Base-by-base conservation (phyloP, 2,329 filamentous ascomycete genomes). In the Pseudogymnoascus sp. region DNA sequence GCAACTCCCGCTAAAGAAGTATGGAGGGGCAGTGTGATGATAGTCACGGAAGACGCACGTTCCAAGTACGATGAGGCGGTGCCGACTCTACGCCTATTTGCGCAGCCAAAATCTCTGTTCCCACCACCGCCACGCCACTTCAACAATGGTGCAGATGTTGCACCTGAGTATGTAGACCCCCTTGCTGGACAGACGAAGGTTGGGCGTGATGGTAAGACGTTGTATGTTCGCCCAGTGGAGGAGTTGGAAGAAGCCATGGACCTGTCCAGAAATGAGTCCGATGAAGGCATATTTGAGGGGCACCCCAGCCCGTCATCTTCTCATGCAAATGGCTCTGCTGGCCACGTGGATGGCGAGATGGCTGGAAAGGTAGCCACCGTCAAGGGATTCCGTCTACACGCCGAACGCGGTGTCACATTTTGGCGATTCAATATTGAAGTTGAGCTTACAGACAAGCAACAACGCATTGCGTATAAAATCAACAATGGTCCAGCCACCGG, bases 351-450 rank as follows among this genome's bases (percentile, higher is more conserved):
- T 70, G 93, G 93, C 14, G 93, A 98, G 74, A 90, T 86, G 69
- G 78, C 86, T 4, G 89, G 88, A 59, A 90, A 91, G 73, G 92
- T 90, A 73, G 91, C 89, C 70, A 93, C 97, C 70, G 85, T 97
- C 5, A 82, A 86, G 65, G 95, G 90, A 1, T 86, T 90, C 70
- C 86, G 91, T 22, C 82, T 99, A 11, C 93, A 97, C 71, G 82
- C 86, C 1, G 95, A 96, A 73, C 84, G 89, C 64, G 93, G 93
- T 43, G 87, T 89, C 65, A 99, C 95, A 0, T 99, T 99, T 76
- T 99, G 95, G 95, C 85, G 92, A 43, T 99, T 98, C 81, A 96
- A 92, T 72, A 83, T 99, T 59, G 93, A 98, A 74, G 84, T 99
- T 60, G 93, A 99, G 75, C 84, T 99, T 14, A 82, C 84, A 3